Base-by-base conservation (phyloP, 2,329 filamentous ascomycete species). In the Paracorniculantispora psalliotae region DNA sequence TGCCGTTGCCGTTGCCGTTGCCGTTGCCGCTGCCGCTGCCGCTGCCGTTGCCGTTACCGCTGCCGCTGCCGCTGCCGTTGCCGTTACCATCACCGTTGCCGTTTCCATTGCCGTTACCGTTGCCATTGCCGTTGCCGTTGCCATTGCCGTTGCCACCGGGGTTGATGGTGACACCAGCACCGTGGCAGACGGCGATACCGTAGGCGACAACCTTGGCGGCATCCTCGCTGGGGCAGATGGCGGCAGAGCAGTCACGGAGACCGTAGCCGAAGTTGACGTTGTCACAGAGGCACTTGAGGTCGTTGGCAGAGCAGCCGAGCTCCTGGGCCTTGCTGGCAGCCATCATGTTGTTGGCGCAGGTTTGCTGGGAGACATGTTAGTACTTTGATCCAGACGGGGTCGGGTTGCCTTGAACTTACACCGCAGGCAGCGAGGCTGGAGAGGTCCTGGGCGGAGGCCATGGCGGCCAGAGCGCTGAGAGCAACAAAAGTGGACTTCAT, bases 311-410 rank as follows among this genome's bases (percentile, higher is more conserved):
- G 72, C 82, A 85, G 61, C 76, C 75, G 37, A 84, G 76, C 55
- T 75, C 68, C 35, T 63, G 33, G 49, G 74, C 74, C 72, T 79
- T 74, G 59, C 57, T 65, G n/a, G 66, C 63, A 50, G 68, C 66
- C 46, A 78, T 63, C 80, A 85, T 83, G 73, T 80, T 80, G 67
- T 66, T 69, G 63, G 77, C 72, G 64, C 82, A 85, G 43, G 66
- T 71, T 66, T 70, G 72, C 81, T 84, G 59, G n/a, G n/a, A 60
- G 30, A 51, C 17, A 10, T 23, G 56, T 67, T 30, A 68, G 63
- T n/a, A n/a, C n/a, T n/a, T n/a, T n/a, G n/a, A n/a, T n/a, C n/a
- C n/a, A n/a, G 21, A 8, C 26, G 8, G 13, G n/a, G 25, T 7
- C 2, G 23, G 25, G 30, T 53, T 28, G 48, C 55, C 46, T 19